phyloP scores from a whole-genome alignment of 2,329 filamentous ascomycete species.

The Venturia effusa region DNA sequence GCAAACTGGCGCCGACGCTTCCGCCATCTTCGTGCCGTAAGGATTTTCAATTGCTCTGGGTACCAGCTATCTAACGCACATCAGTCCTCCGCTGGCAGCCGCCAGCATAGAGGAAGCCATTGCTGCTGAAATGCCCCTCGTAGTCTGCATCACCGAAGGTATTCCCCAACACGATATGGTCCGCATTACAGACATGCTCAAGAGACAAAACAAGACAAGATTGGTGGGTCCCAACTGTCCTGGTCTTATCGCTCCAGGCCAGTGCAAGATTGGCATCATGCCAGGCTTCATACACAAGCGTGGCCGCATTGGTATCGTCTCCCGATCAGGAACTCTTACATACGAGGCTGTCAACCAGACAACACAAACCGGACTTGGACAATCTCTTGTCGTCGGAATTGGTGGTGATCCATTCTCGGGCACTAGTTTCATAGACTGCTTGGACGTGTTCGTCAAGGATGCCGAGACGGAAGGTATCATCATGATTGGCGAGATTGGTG shows the following conservation, averaged over 20 bases:
- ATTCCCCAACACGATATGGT: constrained; percentile 99
- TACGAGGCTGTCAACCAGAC: constrained; percentile 99
- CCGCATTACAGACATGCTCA: constrained; percentile 94
- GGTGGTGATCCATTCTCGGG: constrained; percentile 97
- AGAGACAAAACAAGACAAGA: constrained; percentile 93
- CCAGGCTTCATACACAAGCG: constrained; percentile 99
- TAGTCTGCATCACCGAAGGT: constrained; percentile 96
- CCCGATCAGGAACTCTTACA: constrained; percentile 92
- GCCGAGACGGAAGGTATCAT: constrained; percentile 97
- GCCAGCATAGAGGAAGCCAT: constrained; percentile 96
- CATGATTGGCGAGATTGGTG: constrained; percentile 99
- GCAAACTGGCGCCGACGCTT: constrained; percentile 81
- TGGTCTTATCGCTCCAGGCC: constrained; percentile 87
- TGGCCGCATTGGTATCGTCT: constrained; percentile 96
- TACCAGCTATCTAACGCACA: neutral
- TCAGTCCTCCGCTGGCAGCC: constrained; percentile 78
- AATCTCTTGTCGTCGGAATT: constrained; percentile 96
- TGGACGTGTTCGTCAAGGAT: constrained; percentile 93
- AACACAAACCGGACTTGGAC: constrained; percentile 88
- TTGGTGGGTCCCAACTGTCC: constrained; percentile 97
- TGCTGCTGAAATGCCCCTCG: constrained; percentile 80
- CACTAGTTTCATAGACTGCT: constrained; percentile 99
- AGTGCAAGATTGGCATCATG: constrained; percentile 99
- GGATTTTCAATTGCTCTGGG: constrained; percentile 15
- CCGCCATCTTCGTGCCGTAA: constrained; percentile 93